phyloP scores from a whole-genome alignment of 2,329 filamentous ascomycete genomes.

The Colletotrichum sp. region DNA sequence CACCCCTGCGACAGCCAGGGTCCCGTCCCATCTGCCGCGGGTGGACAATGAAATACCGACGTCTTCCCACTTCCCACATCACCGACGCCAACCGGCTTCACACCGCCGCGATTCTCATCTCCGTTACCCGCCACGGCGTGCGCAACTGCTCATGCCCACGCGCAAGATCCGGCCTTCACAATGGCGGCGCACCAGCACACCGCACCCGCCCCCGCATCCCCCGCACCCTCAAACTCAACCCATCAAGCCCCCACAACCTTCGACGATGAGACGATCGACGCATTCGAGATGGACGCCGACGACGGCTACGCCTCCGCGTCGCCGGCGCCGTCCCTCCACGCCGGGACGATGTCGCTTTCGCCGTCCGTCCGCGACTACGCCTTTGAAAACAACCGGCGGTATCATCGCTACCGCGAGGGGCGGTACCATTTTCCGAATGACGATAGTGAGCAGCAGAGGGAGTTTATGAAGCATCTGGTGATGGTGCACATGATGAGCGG shows the following conservation, averaged over 20 bases:
- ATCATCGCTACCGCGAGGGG: conserved; percentile 45
- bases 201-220: neutral
- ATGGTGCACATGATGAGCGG: conserved; percentile 40
- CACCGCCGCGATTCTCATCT: neutral
- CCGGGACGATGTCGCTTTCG: conserved; percentile 28
- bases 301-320: conserved; percentile 23
- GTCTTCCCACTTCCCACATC: neutral
- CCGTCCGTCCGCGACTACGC: conserved; percentile 42
- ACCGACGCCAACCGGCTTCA: neutral
- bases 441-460: conserved; percentile 41
- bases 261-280: neutral
- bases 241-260: neutral
- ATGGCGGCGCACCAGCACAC: neutral
- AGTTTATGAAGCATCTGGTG: conserved; percentile 41
- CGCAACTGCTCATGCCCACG: neutral
- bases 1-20: neutral
- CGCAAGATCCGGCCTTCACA: neutral
- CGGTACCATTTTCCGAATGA: conserved; percentile 52
- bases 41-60: neutral
- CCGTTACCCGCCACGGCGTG: rapidly evolving
- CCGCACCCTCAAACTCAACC: neutral
- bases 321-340: conserved; percentile 22
- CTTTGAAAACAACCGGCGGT: conserved; percentile 46
- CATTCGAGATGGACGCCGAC: neutral
- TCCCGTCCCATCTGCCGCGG: neutral